Percentiles rank a stretch among this genome's conserved stretches.
These are phyloP conservation scores for Posidonia oceanica DNA, from an alignment of 116 monocot species.

Conservation along the genomic window DNA sequence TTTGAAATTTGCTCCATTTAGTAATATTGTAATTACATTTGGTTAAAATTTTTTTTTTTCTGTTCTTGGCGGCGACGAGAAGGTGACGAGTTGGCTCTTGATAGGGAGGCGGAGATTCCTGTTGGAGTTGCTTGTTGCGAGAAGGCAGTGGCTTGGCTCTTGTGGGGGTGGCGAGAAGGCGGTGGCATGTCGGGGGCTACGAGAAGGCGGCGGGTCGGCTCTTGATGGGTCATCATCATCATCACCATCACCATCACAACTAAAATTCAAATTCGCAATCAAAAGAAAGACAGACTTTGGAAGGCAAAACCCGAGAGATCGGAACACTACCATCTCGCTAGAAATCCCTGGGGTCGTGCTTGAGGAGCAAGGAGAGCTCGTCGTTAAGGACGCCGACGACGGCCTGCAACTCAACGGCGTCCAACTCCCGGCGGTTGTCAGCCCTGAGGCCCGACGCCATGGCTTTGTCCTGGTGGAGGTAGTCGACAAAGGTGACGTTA, in stretches of 20 bases:
- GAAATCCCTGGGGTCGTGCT: conserved; percentile 54
- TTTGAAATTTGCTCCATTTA: too few relatives aligned
- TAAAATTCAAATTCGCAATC: not conserved
- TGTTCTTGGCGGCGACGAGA: too few relatives aligned
- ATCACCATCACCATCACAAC: not conserved
- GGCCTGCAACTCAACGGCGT: conserved; percentile 71
- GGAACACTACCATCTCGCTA: conserved; percentile 56
- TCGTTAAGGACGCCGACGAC: conserved; percentile 79
- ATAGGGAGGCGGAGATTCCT: too few relatives aligned
- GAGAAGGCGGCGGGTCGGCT: too few relatives aligned
- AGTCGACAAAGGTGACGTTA: conserved; percentile 29
- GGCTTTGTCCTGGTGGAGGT: conserved; percentile 93
- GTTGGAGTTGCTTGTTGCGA: too few relatives aligned
- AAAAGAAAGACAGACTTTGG: not conserved
- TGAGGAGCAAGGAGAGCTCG: conserved; percentile 46
- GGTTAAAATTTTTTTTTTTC: too few relatives aligned
- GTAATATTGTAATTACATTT: too few relatives aligned
- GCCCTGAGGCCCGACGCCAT: conserved; percentile 66
- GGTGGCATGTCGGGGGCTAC: too few relatives aligned
- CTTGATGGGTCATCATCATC: too few relatives aligned
- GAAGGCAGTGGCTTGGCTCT: too few relatives aligned
- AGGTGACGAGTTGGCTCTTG: too few relatives aligned
- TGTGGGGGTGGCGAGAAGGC: too few relatives aligned
- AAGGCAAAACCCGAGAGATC: not conserved
- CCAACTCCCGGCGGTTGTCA: conserved; percentile 52